These are phyloP conservation scores for Candida ovalis DNA, from an alignment of 805 yeast genomes.

Conservation along the genomic window DNA sequence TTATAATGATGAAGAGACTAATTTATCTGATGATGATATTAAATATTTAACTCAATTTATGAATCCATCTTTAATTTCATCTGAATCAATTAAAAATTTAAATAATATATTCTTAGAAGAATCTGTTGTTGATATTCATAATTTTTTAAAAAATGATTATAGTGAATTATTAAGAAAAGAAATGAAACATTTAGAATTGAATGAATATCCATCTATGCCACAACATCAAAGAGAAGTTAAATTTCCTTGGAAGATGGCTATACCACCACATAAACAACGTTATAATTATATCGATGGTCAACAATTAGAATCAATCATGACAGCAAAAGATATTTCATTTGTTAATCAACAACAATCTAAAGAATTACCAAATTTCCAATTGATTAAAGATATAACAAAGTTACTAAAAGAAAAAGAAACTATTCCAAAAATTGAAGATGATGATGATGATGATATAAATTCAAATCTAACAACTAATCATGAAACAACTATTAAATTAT, in stretches of 20 bases:
- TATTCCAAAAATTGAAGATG: slow-evolving; percentile 1
- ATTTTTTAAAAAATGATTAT: slow-evolving; percentile 56
- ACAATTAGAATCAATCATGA: slow-evolving; percentile 30
- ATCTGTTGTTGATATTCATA: slow-evolving; percentile 63
- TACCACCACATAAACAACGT: slow-evolving; percentile 92
- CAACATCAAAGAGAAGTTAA: slow-evolving; percentile 47
- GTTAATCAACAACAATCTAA: slow-evolving; percentile 33
- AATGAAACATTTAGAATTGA: slow-evolving; percentile 58
- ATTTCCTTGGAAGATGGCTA: slow-evolving; percentile 84
- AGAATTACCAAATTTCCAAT: slow-evolving; percentile 52
- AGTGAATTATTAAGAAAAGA: slow-evolving; percentile 42
- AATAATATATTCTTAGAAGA: slow-evolving; percentile 56
- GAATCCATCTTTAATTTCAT: slow-evolving; percentile 47
- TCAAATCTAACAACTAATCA: slow-evolving; percentile 13
- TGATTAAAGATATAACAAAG: slow-evolving; percentile 11
- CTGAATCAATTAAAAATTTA: slow-evolving; percentile 38
- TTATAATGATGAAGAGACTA: slow-evolving; percentile 11
- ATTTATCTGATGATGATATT: slow-evolving; percentile 39
- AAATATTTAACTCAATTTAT: slow-evolving; percentile 51
- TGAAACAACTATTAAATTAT: slow-evolving; percentile 35
- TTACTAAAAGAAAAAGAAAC: too few species aligned
- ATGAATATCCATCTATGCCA: slow-evolving; percentile 53
- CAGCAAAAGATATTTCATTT: slow-evolving; percentile 31
- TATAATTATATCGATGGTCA: slow-evolving; percentile 77
- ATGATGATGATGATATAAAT: slow-evolving; percentile 12